Base-by-base conservation (phyloP, 2,329 filamentous ascomycete genomes). In the Hirsutella rhossiliensis region DNA sequence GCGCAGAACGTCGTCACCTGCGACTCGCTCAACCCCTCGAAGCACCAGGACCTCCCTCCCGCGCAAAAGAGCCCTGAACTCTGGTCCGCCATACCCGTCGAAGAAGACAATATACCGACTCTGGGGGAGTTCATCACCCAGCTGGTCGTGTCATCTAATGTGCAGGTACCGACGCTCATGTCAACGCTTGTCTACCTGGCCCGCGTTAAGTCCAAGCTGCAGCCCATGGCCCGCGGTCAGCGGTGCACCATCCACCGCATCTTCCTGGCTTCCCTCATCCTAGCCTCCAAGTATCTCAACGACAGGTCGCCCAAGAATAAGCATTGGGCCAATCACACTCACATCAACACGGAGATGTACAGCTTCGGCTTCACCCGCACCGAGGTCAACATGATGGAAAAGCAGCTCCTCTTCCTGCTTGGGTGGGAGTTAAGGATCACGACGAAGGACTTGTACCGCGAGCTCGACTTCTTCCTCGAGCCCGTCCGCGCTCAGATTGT, bases 261-360 rank as follows among this genome's bases (percentile, higher is more conserved):
- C 73, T 97, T 98, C 69, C 77, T 98, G 40, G 90, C 87, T 37
- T 73, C 85, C 13, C 80, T 90, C 52, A 92, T 92, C 59, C 73
- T 83, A 38, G 81, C 92, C 2, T 90, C 92, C 55, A 98, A 98
- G 80, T 96, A 96, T 65, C 77, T 97, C 54, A 97, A 98, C 64
- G 92, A 97, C 73, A 95, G 88, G 48, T 96, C 88, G 13, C 92
- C 92, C 50, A 97, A 97, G 81, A 98, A 98, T 78, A 97, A 97
- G 80, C 92, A 98, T 75, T 98, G 92, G 92, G 89, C 92, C 52
- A 83, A 81, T 56, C 97, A 97, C 73, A 94, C 84, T 47, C 70
- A 82, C 56, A 82, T 95, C 54, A 83, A 73, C 62, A 79, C 80
- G 11, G 68, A 72, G 9, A 60, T 55, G 48, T 73, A 69, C 59